Evolutionary conservation across 352 stramenopile species (phyloP).

Genomic region (Peronosclerospora sorghi): DNA sequence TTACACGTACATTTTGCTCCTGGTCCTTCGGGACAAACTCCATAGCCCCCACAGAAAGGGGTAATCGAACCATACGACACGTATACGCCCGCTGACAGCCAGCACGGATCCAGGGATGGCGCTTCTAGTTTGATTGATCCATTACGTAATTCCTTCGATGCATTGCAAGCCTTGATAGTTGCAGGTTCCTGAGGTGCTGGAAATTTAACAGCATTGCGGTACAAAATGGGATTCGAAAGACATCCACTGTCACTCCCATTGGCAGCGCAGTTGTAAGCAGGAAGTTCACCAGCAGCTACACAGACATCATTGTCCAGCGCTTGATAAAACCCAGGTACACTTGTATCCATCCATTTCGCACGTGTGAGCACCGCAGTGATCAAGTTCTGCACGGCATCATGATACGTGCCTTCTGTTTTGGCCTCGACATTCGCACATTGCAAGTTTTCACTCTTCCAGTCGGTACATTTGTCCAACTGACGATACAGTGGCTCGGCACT

Average conservation of each 20-base stretch:
- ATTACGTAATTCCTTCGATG: neutral
- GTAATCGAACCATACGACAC: conserved; percentile 39
- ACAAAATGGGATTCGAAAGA: conserved; percentile 23
- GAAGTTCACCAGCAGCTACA: conserved; percentile 26
- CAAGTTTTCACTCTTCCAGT: conserved; percentile 39
- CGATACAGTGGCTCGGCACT: conserved; percentile 29
- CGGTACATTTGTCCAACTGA: conserved; percentile 31
- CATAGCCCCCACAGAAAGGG: conserved; percentile 62
- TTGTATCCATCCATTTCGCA: conserved; percentile 45
- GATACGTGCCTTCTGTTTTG: conserved; percentile 24
- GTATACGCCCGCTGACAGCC: conserved; percentile 54
- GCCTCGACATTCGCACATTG: conserved; percentile 40
- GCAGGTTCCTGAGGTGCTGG: conserved; percentile 24
- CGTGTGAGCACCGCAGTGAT: conserved; percentile 22
- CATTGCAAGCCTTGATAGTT: conserved; percentile 9
- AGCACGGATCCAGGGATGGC: conserved; percentile 67
- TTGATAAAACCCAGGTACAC: conserved; percentile 30
- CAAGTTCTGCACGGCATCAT: conserved; percentile 27
- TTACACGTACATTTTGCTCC: conserved; percentile 57
- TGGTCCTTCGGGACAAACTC: conserved; percentile 46
- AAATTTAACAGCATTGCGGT: conserved; percentile 33
- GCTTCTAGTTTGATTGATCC: conserved; percentile 10
- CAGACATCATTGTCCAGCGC: conserved; percentile 22
- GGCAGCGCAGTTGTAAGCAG: conserved; percentile 42
- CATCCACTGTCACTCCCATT: conserved; percentile 39